Base-by-base conservation (phyloP, 495 filamentous ascomycete species). In the Astrothelium subdiscretum region DNA sequence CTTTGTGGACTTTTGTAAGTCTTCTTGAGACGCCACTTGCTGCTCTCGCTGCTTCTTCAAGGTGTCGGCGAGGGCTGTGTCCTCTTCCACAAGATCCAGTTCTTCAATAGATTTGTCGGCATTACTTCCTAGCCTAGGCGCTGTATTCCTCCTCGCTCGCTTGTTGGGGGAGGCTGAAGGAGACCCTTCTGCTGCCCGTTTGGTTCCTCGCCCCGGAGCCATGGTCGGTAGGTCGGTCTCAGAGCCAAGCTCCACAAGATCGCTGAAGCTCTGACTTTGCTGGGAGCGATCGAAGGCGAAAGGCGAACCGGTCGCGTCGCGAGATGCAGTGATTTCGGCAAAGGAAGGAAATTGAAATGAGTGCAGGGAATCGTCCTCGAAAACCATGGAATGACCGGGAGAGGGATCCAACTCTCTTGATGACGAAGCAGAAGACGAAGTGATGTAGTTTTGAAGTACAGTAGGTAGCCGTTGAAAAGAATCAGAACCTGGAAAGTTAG, bases 61-160 rank as follows among this genome's bases (percentile, higher is more conserved):
- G 2, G 79, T 71, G 32, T 79, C 60, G 11, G 77, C 13, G 81
- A 74, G 29, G 8, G 74, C 68, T 2, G 64, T 68, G 0, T 80
- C 71, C 15, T 80, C 78, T 2, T 83, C 78, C 0, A 81, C 75
- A 32, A 87, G 71, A 73, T 92, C 87, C n/a, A 87, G 76, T 4
- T 80, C 68, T 60, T 84, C 81, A 31, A 81, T 69, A 10, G 48
- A 54, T 35, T n/a, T 63, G n/a, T 59, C 57, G 24, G 24, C 18
- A 22, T 59, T 43, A 10, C 43, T 29, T 32, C 42, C 52, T 5
- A 32, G 31, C 65, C 58, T 80, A 68, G 6, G 60, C 58, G 11
- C 43, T 64, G 61, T 44, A 63, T 60, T 20, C 20, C 42, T 63
- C 18, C 61, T 38, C 31, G 66, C 18, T 13, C 26, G 26, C 57